phyloP scores from a whole-genome alignment of 768 basidiomycete species.

The Hemileccinum rubropunctum region DNA sequence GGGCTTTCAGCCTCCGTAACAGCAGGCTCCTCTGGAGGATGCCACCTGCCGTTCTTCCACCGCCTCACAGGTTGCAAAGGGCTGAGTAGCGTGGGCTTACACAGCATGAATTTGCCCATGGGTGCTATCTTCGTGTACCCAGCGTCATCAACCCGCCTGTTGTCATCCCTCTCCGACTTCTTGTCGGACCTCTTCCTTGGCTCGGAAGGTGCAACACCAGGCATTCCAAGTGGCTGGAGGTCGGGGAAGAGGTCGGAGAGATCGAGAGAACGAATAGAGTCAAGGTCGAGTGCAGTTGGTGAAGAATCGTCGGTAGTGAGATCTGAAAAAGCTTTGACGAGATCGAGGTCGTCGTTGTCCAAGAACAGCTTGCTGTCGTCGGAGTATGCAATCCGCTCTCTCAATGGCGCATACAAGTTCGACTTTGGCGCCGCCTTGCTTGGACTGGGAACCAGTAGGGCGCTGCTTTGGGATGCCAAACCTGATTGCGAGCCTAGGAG shows the following conservation, averaged over 20 bases:
- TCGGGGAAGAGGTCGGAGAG: conserved; percentile 83
- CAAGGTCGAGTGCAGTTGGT: conserved; percentile 15
- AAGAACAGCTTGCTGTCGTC: conserved; percentile 49
- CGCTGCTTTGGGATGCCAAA: conserved; percentile 33
- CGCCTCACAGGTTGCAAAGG: conserved; percentile 80
- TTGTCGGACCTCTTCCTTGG: conserved; percentile 53
- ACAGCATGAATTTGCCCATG: conserved; percentile 72
- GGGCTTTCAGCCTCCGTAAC: conserved; percentile 41
- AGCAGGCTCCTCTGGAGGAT: conserved; percentile 55
- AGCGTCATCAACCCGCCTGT: conserved; percentile 75
- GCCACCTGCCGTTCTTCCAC: conserved; percentile 63
- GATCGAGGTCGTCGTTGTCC: conserved; percentile 48
- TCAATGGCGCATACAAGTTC: conserved; percentile 52
- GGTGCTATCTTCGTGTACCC: conserved; percentile 74
- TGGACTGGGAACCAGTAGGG: conserved; percentile 10
- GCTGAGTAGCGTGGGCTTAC: conserved; percentile 81
- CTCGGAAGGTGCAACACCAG: conserved; percentile 41
- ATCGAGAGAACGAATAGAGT: conserved; percentile 39
- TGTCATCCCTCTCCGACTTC: conserved; percentile 61
- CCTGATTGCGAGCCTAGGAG: conserved; percentile 42
- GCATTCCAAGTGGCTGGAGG: conserved; percentile 57
- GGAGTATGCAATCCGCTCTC: conserved; percentile 52
- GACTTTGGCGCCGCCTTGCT: conserved; percentile 42
- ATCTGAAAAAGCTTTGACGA: conserved; percentile 48
- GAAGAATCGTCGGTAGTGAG: conserved; percentile 30